These are phyloP conservation scores for Parachaetomium inaequale DNA, from an alignment of 495 filamentous ascomycete genomes.

Conservation along the genomic window DNA sequence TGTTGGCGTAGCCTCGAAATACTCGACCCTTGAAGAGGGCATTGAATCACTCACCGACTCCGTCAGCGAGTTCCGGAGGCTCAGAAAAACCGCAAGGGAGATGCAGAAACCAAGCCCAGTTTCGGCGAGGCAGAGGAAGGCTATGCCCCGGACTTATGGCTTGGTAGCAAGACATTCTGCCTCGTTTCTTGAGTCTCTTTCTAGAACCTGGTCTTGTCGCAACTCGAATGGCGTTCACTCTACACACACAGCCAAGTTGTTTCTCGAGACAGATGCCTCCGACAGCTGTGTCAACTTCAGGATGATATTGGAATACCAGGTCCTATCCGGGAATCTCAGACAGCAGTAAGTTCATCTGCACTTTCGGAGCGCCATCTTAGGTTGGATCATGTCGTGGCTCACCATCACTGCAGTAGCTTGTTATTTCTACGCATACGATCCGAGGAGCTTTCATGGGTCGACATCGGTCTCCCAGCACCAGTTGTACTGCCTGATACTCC, in stretches of 20 bases:
- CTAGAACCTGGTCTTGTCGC: background rate
- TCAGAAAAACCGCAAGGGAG: background rate
- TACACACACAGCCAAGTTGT: background rate
- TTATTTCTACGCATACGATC: background rate
- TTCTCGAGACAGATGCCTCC: background rate
- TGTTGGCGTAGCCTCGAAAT: background rate
- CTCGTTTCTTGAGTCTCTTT: background rate
- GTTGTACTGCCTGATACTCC: no score
- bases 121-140: background rate
- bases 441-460: slow-evolving; percentile 5
- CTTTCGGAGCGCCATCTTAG: background rate
- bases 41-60: background rate
- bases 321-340: background rate
- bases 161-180: slow-evolving; percentile 1
- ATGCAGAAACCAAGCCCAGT: background rate
- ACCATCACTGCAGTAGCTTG: background rate
- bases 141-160: background rate
- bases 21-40: background rate
- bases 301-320: slow-evolving; percentile 1
- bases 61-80: background rate
- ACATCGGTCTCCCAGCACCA: background rate
- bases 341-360: background rate
- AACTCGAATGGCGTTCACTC: background rate
- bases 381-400: background rate
- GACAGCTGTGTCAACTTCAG: background rate